phyloP scores from a whole-genome alignment of 192 early-diverging fungal genomes.

The Rhizoclosmatium globosum region DNA sequence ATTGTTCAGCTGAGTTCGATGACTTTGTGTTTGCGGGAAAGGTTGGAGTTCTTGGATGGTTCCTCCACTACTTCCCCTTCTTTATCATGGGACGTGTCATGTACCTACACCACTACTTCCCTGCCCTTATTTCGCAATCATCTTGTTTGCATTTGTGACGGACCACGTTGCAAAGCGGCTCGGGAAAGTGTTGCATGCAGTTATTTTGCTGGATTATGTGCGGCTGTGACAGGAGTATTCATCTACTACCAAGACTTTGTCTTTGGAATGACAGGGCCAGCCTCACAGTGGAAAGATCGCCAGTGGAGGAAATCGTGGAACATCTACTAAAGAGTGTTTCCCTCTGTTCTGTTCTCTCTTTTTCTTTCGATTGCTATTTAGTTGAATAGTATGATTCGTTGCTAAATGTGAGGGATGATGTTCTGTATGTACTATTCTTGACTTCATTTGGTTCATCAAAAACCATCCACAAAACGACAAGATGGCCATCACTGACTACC shows the following conservation, averaged over 20 bases:
- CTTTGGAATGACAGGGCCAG: slow-evolving; percentile 82
- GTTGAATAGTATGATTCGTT: not conserved
- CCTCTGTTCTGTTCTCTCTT: not conserved
- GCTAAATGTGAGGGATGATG: too few relatives aligned
- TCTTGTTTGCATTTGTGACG: slow-evolving; percentile 75
- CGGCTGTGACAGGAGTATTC: slow-evolving; percentile 61
- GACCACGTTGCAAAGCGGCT: slow-evolving; percentile 70
- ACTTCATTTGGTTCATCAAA: too few relatives aligned
- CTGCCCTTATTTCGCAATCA: slow-evolving; percentile 93
- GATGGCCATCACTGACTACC: slow-evolving; percentile 25
- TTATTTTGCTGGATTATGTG: slow-evolving; percentile 39
- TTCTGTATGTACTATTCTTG: too few relatives aligned
- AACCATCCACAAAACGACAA: not conserved
- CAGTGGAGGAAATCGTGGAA: slow-evolving; percentile 86
- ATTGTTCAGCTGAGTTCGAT: slow-evolving; percentile 60
- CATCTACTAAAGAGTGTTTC: slow-evolving; percentile 42
- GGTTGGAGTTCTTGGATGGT: slow-evolving; percentile 84
- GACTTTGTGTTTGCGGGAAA: slow-evolving; percentile 76
- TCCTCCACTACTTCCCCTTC: slow-evolving; percentile 93
- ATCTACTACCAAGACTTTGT: slow-evolving; percentile 80
- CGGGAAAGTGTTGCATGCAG: slow-evolving; percentile 49
- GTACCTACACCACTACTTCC: slow-evolving; percentile 98
- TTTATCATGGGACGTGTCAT: slow-evolving; percentile 96
- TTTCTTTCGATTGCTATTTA: not conserved
- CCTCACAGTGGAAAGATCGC: slow-evolving; percentile 56